Evolutionary conservation across 2,329 filamentous ascomycete species (phyloP), one percentile per base, ranked within the genome.

Genomic region (Xylaria sp.): DNA sequence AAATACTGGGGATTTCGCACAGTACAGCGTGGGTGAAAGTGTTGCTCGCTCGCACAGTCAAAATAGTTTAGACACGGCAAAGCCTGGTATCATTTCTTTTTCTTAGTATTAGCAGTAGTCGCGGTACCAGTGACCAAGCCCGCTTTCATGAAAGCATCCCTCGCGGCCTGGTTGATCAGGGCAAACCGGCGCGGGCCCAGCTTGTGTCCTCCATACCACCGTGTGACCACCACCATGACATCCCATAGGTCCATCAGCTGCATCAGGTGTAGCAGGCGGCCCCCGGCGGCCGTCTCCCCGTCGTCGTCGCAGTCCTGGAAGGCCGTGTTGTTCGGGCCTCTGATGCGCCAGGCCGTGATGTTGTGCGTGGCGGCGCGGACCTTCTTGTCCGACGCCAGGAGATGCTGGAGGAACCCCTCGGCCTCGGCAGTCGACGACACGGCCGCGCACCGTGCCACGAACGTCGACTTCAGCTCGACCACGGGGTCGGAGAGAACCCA

Each of bases 231-330:
- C 0, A 99, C 92, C 80, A 98, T 89, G 15, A 90, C 89, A 75
- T 96, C 87, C 93, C 93, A 97, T 10, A 96, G 83, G 72, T 93
- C 91, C 91, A 97, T 97, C 63, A 97, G 78, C 79, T 97, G 93
- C 88, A 99, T 90, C 29, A 99, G 80, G 78, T 96, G 92, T 62
- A 98, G 77, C 72, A 99, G 77, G 41, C 95, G 84, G 0, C 90
- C 88, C 0, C 95, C 95, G 0, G 95, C 95, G 5, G 95, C 95
- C 25, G 91, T 91, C 82, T 99, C 95, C 2, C 95, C 95, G 74
- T 99, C 95, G 71, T 99, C 95, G 71, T 99, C 91, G 73, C 90
- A 97, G 77, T 99, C 95, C 75, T 98, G 93, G 68, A 89, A 92
- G 27, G 80, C 79, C 52, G 83, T 83, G 4, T 80, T 79, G 65